phyloP scores from a whole-genome alignment of 352 stramenopile species.

The Halophytophthora batemanensis region DNA sequence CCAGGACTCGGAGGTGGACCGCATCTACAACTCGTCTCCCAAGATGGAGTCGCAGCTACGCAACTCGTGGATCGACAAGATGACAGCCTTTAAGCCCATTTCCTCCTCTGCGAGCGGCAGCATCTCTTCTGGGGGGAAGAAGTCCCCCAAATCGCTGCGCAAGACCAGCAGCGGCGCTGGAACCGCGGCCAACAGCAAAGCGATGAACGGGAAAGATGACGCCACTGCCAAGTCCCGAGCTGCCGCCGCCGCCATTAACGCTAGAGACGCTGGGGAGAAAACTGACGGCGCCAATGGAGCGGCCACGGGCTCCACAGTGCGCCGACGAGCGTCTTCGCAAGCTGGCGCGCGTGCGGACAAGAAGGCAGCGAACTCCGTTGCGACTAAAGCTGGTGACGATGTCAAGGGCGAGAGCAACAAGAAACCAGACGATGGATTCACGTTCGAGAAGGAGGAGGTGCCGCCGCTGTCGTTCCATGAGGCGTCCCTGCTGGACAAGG shows the following conservation, averaged over 20 bases:
- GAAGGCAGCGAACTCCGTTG: constrained; percentile 18
- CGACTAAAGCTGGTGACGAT: constrained; percentile 15
- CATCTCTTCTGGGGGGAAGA: constrained; percentile 29
- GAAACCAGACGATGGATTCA: constrained; percentile 42
- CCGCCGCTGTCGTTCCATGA: constrained; percentile 61
- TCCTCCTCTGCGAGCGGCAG: constrained; percentile 7
- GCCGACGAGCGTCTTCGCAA: constrained; percentile 27
- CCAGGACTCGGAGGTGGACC: constrained; percentile 87
- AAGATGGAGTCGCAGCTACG: constrained; percentile 86
- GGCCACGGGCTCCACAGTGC: constrained; percentile 13
- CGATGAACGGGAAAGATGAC: constrained; percentile 9
- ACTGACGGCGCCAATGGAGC: constrained; percentile 4
- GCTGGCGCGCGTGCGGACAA: constrained; percentile 18
- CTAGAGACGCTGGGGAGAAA: constrained; percentile 18
- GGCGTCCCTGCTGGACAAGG: constrained; percentile 71
- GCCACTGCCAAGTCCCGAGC: constrained; percentile 13
- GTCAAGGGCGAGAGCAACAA: constrained; percentile 12
- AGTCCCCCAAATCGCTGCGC: constrained; percentile 33
- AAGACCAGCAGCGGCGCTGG: constrained; percentile 21
- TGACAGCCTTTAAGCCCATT: constrained; percentile 71
- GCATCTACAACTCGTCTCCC: constrained; percentile 88
- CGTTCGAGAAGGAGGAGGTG: constrained; percentile 69
- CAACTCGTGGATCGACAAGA: constrained; percentile 89
- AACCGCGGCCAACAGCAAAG: constrained; percentile 7
- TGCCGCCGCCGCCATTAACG: no score